Conservation (phyloP, 2,329 filamentous ascomycete species). For the Camillea tinctor region DNA sequence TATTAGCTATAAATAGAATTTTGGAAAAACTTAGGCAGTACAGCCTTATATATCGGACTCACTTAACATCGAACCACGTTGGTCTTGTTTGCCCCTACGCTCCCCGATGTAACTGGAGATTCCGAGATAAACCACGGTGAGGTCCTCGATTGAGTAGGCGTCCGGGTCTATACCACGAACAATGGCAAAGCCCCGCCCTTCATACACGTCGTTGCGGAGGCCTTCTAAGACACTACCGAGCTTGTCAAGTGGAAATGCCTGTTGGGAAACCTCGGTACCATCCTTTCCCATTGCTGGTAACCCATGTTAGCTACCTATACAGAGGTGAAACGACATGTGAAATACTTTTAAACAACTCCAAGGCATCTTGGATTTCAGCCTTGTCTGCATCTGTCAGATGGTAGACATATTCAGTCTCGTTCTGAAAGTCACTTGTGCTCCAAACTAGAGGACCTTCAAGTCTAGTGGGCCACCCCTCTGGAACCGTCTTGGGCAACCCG, state of each 20-base stretch:
- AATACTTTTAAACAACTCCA: background rate
- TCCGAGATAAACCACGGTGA: background rate
- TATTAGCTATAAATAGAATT: background rate
- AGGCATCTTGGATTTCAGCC: background rate
- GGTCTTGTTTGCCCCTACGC: background rate
- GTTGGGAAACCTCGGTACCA: background rate
- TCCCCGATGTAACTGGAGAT: background rate
- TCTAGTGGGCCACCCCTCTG: background rate
- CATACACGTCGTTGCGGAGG: background rate
- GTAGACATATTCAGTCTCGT: background rate
- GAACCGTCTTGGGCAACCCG: background rate
- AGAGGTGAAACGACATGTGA: background rate
- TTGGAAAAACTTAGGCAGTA: background rate
- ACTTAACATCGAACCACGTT: background rate
- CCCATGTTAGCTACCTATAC: background rate
- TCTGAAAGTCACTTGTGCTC: background rate
- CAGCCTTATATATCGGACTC: background rate
- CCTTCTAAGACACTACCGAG: background rate
- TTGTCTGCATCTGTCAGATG: background rate
- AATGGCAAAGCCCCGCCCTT: background rate
- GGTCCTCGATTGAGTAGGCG: background rate
- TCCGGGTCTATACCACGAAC: background rate
- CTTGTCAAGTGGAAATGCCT: background rate
- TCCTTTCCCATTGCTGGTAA: background rate
- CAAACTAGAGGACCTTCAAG: background rate